These are phyloP conservation scores for Annulohypoxylon bovei DNA, from an alignment of 495 filamentous ascomycete species.

Conservation along the genomic window DNA sequence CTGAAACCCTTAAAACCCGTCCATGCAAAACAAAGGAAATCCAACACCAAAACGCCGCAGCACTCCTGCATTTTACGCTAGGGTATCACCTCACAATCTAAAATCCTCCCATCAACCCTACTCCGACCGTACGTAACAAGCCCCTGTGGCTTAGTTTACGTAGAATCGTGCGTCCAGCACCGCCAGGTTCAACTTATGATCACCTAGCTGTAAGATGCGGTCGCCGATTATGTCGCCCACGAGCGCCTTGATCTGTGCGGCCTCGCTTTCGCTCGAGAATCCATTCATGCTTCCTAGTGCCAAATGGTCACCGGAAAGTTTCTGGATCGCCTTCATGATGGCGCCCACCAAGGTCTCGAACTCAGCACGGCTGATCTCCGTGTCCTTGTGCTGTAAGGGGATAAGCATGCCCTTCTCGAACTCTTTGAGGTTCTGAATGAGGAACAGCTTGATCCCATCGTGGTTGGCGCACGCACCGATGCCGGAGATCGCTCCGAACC, in stretches of 20 bases:
- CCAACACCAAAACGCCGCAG: neutral
- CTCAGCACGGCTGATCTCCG: constrained; percentile 61
- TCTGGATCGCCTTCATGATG: constrained; percentile 67
- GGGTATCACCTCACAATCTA: neutral
- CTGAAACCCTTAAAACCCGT: neutral
- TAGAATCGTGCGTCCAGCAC: constrained; percentile 59
- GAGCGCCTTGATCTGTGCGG: constrained; percentile 62
- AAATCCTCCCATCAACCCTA: too few species aligned
- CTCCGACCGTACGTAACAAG: too few species aligned
- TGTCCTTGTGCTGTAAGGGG: constrained; percentile 66
- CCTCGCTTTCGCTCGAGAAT: constrained; percentile 53
- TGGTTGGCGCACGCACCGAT: constrained; percentile 77
- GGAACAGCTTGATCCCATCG: constrained; percentile 79
- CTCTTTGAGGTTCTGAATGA: constrained; percentile 80
- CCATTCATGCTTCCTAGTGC: constrained; percentile 45
- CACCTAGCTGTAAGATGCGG: constrained; percentile 62
- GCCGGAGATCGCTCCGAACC: constrained; percentile 87
- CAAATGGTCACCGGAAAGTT: constrained; percentile 44
- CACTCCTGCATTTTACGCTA: neutral
- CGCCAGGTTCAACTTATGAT: constrained; percentile 59
- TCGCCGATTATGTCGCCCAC: constrained; percentile 69
- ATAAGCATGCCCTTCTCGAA: constrained; percentile 75
- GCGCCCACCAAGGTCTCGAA: constrained; percentile 70
- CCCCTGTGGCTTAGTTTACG: neutral
- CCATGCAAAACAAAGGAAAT: neutral